phyloP scores from a whole-genome alignment of 495 filamentous ascomycete species.

The Amorphotheca resinae region DNA sequence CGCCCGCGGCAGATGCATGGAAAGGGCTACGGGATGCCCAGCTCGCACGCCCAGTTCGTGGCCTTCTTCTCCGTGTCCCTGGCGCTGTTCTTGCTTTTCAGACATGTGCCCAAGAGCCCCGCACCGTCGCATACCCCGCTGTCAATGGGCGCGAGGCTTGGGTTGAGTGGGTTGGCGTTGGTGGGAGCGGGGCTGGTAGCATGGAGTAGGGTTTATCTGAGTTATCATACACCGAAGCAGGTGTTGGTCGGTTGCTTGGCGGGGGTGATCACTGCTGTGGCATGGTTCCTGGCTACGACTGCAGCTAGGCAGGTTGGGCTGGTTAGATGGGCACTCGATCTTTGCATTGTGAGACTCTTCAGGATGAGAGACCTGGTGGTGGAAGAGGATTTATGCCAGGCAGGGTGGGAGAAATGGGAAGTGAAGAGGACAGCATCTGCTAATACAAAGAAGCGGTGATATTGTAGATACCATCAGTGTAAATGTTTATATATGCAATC shows the following conservation, averaged over 20 bases:
- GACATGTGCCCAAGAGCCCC: slow-evolving; percentile 47
- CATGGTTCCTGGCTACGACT: slow-evolving; percentile 66
- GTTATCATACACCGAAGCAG: slow-evolving; percentile 83
- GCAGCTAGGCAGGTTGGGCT: slow-evolving; percentile 43
- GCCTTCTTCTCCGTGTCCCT: slow-evolving; percentile 78
- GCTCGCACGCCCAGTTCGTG: slow-evolving; percentile 90
- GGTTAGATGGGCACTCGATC: slow-evolving; percentile 61
- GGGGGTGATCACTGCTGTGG: slow-evolving; percentile 55
- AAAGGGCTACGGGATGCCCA: slow-evolving; percentile 99
- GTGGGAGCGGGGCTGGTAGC: slow-evolving; percentile 57
- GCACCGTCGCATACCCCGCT: slow-evolving; percentile 38
- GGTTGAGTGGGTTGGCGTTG: slow-evolving; percentile 44
- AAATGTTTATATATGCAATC: too few relatives aligned
- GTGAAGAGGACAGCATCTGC: slow-evolving; percentile 24
- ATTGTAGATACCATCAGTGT: too few relatives aligned
- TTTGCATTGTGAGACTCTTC: slow-evolving; percentile 48
- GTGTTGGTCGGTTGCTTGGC: slow-evolving; percentile 68
- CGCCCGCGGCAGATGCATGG: slow-evolving; percentile 71
- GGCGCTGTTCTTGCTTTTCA: slow-evolving; percentile 64
- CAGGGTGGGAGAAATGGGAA: slow-evolving; percentile 91
- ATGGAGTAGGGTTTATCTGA: slow-evolving; percentile 74
- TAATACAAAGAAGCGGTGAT: background rate
- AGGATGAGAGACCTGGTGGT: slow-evolving; percentile 75
- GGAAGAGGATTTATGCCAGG: slow-evolving; percentile 79
- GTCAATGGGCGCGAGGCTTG: slow-evolving; percentile 41